A percentile compares a stretch with the other conserved stretches of the same genome.
Evolutionary conservation across 2,329 filamentous ascomycete species (phyloP).

Genomic region (Venturia asperata): DNA sequence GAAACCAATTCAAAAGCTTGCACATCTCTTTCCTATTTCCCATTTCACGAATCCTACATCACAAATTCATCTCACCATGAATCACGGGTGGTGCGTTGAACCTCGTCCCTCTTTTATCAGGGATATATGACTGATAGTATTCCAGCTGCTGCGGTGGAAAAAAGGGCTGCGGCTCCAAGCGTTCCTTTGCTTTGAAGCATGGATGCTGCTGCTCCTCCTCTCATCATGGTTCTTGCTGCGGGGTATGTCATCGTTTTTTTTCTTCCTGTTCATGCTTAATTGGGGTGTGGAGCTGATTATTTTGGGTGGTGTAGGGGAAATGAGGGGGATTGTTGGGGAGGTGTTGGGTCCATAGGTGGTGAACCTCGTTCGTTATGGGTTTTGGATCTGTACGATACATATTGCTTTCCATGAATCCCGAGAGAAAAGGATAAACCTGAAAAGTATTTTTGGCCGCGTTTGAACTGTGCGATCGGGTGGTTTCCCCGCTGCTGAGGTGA

Average conservation of each 20-base stretch:
- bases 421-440: too few species aligned
- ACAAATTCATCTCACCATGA: not conserved
- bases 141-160: not conserved
- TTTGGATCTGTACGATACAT: too few species aligned
- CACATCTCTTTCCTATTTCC: not conserved
- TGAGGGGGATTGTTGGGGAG: too few species aligned
- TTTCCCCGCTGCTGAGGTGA: too few species aligned
- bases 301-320: too few species aligned
- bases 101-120: not conserved
- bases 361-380: too few species aligned
- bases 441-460: too few species aligned
- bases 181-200: not conserved
- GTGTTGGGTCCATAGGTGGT: too few species aligned
- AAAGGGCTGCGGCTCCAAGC: not conserved
- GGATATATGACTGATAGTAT: not conserved
- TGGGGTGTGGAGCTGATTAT: too few species aligned
- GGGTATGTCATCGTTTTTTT: not conserved
- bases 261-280: not conserved
- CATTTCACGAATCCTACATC: too few species aligned
- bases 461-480: too few species aligned
- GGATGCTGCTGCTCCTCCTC: slow-evolving; percentile 3
- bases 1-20: not conserved
- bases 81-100: not conserved
- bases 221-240: not conserved
- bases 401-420: too few species aligned